Evolutionary conservation across 345 rosid species (phyloP).

Genomic region (Hibiscus mutabilis): DNA sequence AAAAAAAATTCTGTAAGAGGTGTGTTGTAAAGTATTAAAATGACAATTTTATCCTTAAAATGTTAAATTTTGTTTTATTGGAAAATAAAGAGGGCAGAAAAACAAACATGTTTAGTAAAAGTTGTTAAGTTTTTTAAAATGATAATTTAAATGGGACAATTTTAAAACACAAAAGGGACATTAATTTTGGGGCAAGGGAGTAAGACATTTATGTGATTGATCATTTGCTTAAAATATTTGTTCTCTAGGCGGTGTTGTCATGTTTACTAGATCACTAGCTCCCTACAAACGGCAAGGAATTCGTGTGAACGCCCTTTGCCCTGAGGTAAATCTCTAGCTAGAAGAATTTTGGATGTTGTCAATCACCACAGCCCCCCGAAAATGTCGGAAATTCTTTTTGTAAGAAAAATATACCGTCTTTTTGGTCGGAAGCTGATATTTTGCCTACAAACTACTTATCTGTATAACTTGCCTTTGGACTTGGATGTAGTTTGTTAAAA

Average conservation of each 20-base stretch:
- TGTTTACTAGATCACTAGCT: constrained; percentile 80
- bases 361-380: neutral
- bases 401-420: neutral
- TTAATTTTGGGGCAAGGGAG: too few relatives aligned
- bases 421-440: neutral
- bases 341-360: neutral
- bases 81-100: too few relatives aligned
- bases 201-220: neutral
- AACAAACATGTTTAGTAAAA: too few relatives aligned
- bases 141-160: too few relatives aligned
- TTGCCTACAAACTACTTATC: neutral
- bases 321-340: constrained; percentile 50
- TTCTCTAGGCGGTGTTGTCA: constrained; percentile 60
- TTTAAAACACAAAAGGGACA: too few relatives aligned
- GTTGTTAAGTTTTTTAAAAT: too few relatives aligned
- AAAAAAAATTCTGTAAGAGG: too few relatives aligned
- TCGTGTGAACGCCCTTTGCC: constrained; percentile 92
- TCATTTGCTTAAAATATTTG: constrained; percentile 8
- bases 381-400: neutral
- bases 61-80: too few relatives aligned
- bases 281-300: constrained; percentile 57
- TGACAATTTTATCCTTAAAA: too few relatives aligned
- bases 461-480: constrained; percentile 3
- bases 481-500: constrained; percentile 69
- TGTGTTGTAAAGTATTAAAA: too few relatives aligned